Conservation (phyloP, 2,329 filamentous ascomycete genomes). For the Alternaria gansuensis region DNA sequence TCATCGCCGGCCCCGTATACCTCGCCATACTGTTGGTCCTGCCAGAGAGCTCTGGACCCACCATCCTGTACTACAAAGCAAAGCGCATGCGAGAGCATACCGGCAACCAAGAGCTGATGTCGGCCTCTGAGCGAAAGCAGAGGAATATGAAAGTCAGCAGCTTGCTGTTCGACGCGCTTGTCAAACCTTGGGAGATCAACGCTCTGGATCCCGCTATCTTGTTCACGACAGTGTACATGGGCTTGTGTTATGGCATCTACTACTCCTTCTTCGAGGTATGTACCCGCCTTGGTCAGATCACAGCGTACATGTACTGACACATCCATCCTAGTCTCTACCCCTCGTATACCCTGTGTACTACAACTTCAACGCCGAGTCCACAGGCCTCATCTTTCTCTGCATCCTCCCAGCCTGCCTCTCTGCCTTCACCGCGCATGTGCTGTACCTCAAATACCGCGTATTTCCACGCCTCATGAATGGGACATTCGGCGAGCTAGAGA, state of each 20-base stretch:
- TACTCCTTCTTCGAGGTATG: constrained; percentile 76
- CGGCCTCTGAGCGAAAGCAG: constrained; percentile 79
- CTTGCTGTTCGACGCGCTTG: constrained; percentile 63
- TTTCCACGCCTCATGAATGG: constrained; percentile 65
- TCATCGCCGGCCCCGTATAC: constrained; percentile 75
- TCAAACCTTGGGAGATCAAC: constrained; percentile 82
- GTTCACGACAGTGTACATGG: constrained; percentile 84
- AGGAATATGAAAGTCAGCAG: constrained; percentile 45
- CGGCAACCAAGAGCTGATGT: constrained; percentile 72
- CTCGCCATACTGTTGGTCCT: constrained; percentile 80
- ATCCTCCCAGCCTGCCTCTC: constrained; percentile 74
- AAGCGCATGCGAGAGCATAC: constrained; percentile 74
- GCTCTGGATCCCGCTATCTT: constrained; percentile 84
- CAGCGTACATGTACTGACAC: constrained; percentile 1
- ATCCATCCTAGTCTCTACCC: constrained; percentile 52
- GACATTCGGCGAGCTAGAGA: constrained; percentile 76
- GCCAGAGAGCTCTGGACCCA: constrained; percentile 83
- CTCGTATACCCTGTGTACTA: constrained; percentile 79
- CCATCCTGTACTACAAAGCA: constrained; percentile 66
- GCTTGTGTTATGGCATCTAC: constrained; percentile 74
- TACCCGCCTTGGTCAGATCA: neutral
- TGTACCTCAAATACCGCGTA: constrained; percentile 80
- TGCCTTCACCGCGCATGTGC: constrained; percentile 71
- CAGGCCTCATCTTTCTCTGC: constrained; percentile 85
- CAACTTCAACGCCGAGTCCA: constrained; percentile 74